A percentile compares a stretch with the other conserved stretches of the same genome.
These are phyloP conservation scores for Vitis rotundifolia DNA, from an alignment of 164 flowering plant genomes.

Conservation along the genomic window DNA sequence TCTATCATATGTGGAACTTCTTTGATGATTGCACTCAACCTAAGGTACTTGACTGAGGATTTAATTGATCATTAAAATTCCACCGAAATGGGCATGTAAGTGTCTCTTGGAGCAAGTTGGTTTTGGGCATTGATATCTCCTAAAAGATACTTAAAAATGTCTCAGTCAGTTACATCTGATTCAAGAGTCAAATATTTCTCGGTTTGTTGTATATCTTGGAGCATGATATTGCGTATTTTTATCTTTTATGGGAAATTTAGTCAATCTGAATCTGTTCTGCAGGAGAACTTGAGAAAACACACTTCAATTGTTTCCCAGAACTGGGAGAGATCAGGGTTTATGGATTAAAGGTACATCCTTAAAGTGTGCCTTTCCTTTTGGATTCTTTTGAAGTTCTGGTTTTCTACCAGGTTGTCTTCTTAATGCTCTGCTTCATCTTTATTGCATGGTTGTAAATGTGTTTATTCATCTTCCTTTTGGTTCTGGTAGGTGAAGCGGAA, in stretches of 20 bases:
- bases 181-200: neutral
- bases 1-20: no score
- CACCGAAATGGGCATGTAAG: no score
- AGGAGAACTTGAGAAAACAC: slow-evolving; percentile 54
- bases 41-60: no score
- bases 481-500: slow-evolving; percentile 50
- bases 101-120: no score
- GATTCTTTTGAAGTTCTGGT: neutral
- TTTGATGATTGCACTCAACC: no score
- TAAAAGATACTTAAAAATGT: no score
- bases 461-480: neutral
- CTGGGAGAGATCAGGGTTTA: slow-evolving; percentile 44
- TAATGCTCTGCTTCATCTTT: neutral
- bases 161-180: no score
- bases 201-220: neutral
- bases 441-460: neutral
- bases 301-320: slow-evolving; percentile 50
- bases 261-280: neutral
- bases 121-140: no score
- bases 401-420: neutral
- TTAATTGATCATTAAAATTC: no score
- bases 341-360: slow-evolving; percentile 46
- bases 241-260: neutral
- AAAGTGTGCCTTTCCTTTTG: no score
- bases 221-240: neutral